Percentiles rank a stretch among this genome's conserved stretches.
Evolutionary conservation across 345 rosid species (phyloP).

Genomic region (Zanthoxylum bungeanum): DNA sequence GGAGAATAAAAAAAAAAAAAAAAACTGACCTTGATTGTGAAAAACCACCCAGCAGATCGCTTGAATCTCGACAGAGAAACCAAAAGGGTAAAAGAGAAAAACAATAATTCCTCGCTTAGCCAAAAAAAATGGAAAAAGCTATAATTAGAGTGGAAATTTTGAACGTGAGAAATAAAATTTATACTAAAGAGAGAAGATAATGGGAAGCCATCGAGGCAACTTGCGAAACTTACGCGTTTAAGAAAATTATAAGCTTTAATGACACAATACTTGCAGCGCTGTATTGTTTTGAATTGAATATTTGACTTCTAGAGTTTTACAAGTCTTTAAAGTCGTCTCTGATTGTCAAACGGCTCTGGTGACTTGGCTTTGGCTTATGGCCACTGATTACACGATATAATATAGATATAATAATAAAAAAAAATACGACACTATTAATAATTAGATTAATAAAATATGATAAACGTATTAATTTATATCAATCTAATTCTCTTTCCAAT

Average conservation of each 20-base stretch:
- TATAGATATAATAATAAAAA: no score
- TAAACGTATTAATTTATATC: no score
- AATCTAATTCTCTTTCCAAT: no score
- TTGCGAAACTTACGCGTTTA: constrained; percentile 14
- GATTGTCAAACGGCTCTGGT: background rate
- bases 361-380: background rate
- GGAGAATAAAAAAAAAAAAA: background rate
- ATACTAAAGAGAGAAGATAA: background rate
- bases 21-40: constrained; percentile 14
- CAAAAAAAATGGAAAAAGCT: background rate
- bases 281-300: constrained; percentile 14
- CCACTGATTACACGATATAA: background rate
- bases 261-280: constrained; percentile 15
- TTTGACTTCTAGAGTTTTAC: background rate
- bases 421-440: no score
- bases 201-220: background rate
- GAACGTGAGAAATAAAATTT: background rate
- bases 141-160: background rate
- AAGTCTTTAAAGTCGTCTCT: background rate
- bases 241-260: background rate
- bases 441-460: no score
- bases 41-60: constrained; percentile 6
- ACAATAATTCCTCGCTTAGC: background rate
- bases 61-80: constrained; percentile 9
- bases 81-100: background rate